Base-by-base conservation (phyloP, 2,329 filamentous ascomycete genomes). In the Trichoderma aggressivum region DNA sequence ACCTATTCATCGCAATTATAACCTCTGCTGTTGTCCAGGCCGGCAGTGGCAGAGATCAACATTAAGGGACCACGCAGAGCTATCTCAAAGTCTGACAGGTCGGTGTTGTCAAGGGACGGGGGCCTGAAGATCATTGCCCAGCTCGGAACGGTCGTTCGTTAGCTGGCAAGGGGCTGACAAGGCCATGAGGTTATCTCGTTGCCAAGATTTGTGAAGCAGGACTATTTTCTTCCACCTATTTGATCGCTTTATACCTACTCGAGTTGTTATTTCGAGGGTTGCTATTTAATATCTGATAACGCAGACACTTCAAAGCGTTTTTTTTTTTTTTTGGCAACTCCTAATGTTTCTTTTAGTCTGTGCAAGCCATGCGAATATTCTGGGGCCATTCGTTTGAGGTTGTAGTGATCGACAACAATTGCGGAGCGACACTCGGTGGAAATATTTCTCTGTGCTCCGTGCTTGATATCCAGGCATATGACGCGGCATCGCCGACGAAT, bases 341-440 rank as follows among this genome's bases (percentile, higher is more conserved):
- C 43, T 21, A 47, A 47, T 47, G 18, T 47, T 47, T 4, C 18
- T n/a, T 47, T 47, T 18, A 21, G 43, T 47, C 43, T n/a, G 43
- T 21, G 43, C 43, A 47, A 47, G n/a, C 43, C n/a, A 47, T 16
- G 8, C 18, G 8, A n/a, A 21, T n/a, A 47, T 47, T 47, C 43
- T 47, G 43, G 43, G 43, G 43, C 43, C 18, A 1, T 21, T 21
- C n/a, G 43, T 47, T 47, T 47, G 43, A 66, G 63, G 24, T 50
- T 66, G 62, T 7, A 28, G n/a, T 43, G 64, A 67, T 67, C 64
- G 64, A 34, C 64, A 67, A 26, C 34, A 67, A 59, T 59, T 59
- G 30, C 39, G 64, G 64, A 67, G 26, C 53, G n/a, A 36, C 21
- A 14, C 34, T 67, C 53, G 64, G 64, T 67, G 34, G 36, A 59